Evolutionary conservation across 768 basidiomycete species (phyloP).

Genomic region (Baorangia bicolor): DNA sequence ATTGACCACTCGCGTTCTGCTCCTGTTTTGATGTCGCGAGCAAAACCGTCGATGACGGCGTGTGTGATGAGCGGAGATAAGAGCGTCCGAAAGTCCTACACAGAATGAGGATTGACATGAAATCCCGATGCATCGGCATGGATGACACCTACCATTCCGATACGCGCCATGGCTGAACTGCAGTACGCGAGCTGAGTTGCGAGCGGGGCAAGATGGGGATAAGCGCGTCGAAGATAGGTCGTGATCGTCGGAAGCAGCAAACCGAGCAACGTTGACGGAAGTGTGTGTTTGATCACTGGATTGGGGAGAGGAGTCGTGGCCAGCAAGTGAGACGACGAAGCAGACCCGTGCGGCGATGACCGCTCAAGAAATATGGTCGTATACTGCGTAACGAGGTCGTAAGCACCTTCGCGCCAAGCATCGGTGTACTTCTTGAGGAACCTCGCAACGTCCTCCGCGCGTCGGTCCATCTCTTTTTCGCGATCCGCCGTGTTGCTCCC

Average conservation of each 20-base stretch:
- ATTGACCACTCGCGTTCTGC: conserved; percentile 37
- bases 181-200: conserved; percentile 96
- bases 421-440: conserved; percentile 89
- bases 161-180: conserved; percentile 84
- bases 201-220: conserved; percentile 68
- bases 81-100: conserved; percentile 63
- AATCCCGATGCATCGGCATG: neutral
- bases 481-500: conserved; percentile 30
- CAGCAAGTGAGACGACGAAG: conserved; percentile 19
- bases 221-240: conserved; percentile 58
- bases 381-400: conserved; percentile 90
- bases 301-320: conserved; percentile 22
- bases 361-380: conserved; percentile 86
- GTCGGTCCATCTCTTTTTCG: conserved; percentile 51
- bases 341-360: conserved; percentile 33
- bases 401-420: conserved; percentile 86
- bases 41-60: conserved; percentile 60
- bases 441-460: conserved; percentile 69
- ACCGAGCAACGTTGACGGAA: conserved; percentile 32
- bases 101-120: neutral
- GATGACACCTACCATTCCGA: conserved; percentile 60
- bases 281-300: conserved; percentile 29
- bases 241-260: conserved; percentile 69
- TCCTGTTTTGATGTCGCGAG: conserved; percentile 38
- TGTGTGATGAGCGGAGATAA: conserved; percentile 64